Percentiles rank a stretch among this genome's conserved stretches.
These are phyloP conservation scores for Volvariella volvacea DNA, from an alignment of 1,284 basidiomycete species.

Conservation along the genomic window DNA sequence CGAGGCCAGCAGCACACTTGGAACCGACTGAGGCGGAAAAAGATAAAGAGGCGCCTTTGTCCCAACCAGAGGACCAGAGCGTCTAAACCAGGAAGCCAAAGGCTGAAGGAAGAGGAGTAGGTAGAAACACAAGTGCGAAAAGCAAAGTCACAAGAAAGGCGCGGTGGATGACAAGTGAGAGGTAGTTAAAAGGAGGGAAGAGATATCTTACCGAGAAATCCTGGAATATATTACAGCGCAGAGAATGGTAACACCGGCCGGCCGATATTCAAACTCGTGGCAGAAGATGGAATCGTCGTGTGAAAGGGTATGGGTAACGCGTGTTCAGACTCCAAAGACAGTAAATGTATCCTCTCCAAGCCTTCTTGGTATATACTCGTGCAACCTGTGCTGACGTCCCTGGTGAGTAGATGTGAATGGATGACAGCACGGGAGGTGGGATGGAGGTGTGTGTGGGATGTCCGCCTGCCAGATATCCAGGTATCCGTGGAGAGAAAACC, in stretches of 20 bases:
- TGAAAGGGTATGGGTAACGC: too few species aligned
- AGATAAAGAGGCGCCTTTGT: background rate
- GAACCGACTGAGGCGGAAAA: conserved; percentile 4
- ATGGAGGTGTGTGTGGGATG: too few species aligned
- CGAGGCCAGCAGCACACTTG: background rate
- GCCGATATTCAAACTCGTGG: conserved; percentile 2
- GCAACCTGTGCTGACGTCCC: too few species aligned
- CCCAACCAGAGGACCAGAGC: background rate
- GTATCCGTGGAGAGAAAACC: too few species aligned
- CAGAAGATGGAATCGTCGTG: too few species aligned
- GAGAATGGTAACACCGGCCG: background rate
- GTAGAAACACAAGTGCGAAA: background rate
- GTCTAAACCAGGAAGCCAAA: conserved; percentile 1
- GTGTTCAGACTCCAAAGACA: background rate
- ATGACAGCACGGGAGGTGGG: too few species aligned
- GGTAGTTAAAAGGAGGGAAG: too few species aligned
- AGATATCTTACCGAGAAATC: too few species aligned
- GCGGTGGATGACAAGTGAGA: too few species aligned
- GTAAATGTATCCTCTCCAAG: background rate
- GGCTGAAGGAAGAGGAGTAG: conserved; percentile 6
- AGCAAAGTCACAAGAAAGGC: background rate
- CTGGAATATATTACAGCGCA: background rate
- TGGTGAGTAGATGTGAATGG: too few species aligned
- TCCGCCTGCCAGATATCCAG: too few species aligned
- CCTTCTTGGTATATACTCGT: too few species aligned